Conservation (phyloP, 768 basidiomycete species). For the Chlorophyllum brunneum region DNA sequence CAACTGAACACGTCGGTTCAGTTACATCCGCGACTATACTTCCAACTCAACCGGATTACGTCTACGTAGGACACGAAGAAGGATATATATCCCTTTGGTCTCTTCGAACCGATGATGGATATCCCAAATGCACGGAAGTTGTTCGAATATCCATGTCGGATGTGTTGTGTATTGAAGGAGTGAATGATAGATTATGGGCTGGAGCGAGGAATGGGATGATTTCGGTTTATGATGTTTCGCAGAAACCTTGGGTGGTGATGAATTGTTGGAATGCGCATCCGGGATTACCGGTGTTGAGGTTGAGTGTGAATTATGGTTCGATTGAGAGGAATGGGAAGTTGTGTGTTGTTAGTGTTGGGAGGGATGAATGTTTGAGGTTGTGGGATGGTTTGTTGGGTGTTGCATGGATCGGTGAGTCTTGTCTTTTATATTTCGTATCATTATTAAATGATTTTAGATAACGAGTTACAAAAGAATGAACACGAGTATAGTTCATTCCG, state of each 20-base stretch:
- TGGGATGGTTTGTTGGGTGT: constrained; percentile 89
- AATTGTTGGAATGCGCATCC: constrained; percentile 86
- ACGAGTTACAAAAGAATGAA: constrained; percentile 73
- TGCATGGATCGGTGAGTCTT: constrained; percentile 80
- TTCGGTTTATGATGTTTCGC: constrained; percentile 70
- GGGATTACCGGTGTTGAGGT: constrained; percentile 55
- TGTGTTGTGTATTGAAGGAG: constrained; percentile 80
- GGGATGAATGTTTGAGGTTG: constrained; percentile 67
- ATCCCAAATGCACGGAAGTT: constrained; percentile 66
- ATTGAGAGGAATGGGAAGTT: constrained; percentile 66
- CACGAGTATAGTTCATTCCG: constrained; percentile 76
- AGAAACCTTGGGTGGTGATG: constrained; percentile 79
- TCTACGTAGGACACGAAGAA: constrained; percentile 90
- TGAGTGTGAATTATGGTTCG: constrained; percentile 71
- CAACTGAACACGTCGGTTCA: constrained; percentile 71
- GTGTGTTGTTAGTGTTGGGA: constrained; percentile 70
- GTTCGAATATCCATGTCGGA: constrained; percentile 80
- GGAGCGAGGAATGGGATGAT: constrained; percentile 83
- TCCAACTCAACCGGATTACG: constrained; percentile 57
- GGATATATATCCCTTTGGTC: constrained; percentile 87
- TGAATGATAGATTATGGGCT: constrained; percentile 82
- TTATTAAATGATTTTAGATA: constrained; percentile 41
- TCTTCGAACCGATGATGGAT: constrained; percentile 46
- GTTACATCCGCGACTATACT: constrained; percentile 80
- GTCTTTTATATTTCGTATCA: not conserved